Conservation (phyloP, 345 rosid species). For the Moricandia arvensis region DNA sequence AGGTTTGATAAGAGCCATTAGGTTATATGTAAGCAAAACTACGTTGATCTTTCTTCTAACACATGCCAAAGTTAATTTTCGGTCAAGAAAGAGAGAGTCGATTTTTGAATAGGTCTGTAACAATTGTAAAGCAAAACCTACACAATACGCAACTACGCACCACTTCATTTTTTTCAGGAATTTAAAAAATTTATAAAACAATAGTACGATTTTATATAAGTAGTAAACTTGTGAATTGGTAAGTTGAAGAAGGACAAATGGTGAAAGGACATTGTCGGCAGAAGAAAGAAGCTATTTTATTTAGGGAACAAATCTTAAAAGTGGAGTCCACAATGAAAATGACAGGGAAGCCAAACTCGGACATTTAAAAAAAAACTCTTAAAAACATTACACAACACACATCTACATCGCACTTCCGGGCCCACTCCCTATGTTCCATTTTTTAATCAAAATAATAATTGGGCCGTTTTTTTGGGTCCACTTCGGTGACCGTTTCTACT, state of each 20-base stretch:
- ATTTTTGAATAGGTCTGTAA: neutral
- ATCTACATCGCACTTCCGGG: constrained; percentile 30
- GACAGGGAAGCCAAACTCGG: constrained; percentile 17
- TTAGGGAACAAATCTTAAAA: constrained; percentile 34
- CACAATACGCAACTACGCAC: neutral
- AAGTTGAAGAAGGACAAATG: constrained; percentile 4
- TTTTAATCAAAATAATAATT: neutral
- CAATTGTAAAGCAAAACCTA: neutral
- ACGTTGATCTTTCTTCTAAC: neutral
- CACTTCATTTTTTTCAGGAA: neutral
- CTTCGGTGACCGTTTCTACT: constrained; percentile 28
- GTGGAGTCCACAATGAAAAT: constrained; percentile 27
- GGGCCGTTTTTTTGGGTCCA: constrained; percentile 26
- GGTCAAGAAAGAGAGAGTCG: too few species aligned
- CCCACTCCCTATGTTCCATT: neutral
- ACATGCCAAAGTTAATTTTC: neutral
- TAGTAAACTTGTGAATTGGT: neutral
- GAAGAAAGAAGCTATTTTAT: constrained; percentile 4
- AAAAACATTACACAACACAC: constrained; percentile 28
- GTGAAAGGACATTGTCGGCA: constrained; percentile 29
- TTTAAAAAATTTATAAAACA: neutral
- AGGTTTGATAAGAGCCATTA: too few species aligned
- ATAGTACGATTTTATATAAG: neutral
- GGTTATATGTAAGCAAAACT: neutral
- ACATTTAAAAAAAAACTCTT: constrained; percentile 3